phyloP scores from a whole-genome alignment of 352 stramenopile genomes.

The Phytophthora europaea region DNA sequence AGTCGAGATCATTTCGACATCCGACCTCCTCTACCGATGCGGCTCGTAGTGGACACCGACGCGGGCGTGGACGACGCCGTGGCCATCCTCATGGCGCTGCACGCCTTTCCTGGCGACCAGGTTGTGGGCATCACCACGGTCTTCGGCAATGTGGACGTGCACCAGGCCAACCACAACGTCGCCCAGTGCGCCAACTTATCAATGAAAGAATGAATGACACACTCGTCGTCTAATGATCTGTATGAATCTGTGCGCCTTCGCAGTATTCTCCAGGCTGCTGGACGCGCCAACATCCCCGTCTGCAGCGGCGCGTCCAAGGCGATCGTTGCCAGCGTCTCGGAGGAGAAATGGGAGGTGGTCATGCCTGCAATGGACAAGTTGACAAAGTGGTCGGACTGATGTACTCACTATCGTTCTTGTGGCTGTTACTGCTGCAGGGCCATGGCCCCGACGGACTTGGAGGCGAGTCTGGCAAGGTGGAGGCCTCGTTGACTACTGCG shows the following conservation, averaged over 20 bases:
- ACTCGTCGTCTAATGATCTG: neutral
- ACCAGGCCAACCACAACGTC: slow-evolving; percentile 87
- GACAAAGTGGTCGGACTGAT: neutral
- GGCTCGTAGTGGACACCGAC: slow-evolving; percentile 82
- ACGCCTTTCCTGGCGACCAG: slow-evolving; percentile 61
- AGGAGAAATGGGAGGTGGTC: slow-evolving; percentile 68
- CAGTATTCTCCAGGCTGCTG: slow-evolving; percentile 74
- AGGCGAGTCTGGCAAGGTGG: slow-evolving; percentile 55
- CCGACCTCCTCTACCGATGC: slow-evolving; percentile 30
- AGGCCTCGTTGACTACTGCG: slow-evolving; percentile 36
- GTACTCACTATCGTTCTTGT: neutral
- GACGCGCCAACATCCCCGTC: slow-evolving; percentile 60
- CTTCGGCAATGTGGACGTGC: slow-evolving; percentile 86
- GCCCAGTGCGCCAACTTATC: slow-evolving; percentile 57
- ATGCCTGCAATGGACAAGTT: neutral
- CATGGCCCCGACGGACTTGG: slow-evolving; percentile 82
- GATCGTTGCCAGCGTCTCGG: slow-evolving; percentile 73
- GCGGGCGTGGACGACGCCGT: slow-evolving; percentile 83
- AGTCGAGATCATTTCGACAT: slow-evolving; percentile 11
- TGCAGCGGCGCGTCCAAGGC: slow-evolving; percentile 72
- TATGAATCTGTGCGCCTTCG: neutral
- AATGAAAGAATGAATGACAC: neutral
- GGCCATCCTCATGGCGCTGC: slow-evolving; percentile 78
- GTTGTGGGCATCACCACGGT: slow-evolving; percentile 83
- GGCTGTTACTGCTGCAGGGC: slow-evolving; percentile 39